These are phyloP conservation scores for Chlamydomonas sp. DNA, from an alignment of 139 green algal genomes.

Conservation along the genomic window DNA sequence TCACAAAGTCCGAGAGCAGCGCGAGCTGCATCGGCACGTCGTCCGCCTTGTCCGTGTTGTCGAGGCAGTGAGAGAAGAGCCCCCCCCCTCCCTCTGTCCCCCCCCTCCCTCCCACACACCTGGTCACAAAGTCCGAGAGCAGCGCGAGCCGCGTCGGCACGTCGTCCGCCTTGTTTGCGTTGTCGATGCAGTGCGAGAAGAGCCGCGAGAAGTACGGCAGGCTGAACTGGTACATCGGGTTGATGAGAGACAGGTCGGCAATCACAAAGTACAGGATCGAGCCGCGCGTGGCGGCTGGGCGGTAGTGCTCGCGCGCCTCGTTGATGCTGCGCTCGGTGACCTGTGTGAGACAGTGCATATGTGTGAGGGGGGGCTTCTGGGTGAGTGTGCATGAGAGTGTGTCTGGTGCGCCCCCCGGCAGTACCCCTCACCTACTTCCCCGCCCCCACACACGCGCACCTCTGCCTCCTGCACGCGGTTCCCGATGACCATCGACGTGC, in stretches of 20 bases:
- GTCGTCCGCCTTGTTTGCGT: slow-evolving; percentile 46
- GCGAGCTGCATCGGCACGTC: slow-evolving; percentile 50
- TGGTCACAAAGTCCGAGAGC: slow-evolving; percentile 57
- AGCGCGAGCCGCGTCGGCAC: slow-evolving; percentile 49
- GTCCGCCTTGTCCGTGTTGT: slow-evolving; percentile 43
- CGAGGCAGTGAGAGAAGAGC: slow-evolving; percentile 74
- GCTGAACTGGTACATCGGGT: slow-evolving; percentile 77
- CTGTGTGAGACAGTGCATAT: no score
- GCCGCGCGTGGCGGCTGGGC: slow-evolving; percentile 52
- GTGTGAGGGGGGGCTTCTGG: no score
- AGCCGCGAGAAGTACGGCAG: slow-evolving; percentile 68
- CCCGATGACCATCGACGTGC: slow-evolving; percentile 66
- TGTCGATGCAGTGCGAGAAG: slow-evolving; percentile 74
- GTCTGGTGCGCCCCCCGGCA: no score
- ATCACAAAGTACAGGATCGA: slow-evolving; percentile 75
- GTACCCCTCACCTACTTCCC: no score
- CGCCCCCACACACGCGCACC: no score
- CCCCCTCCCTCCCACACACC: no score
- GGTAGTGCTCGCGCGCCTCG: slow-evolving; percentile 66
- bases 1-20: slow-evolving; percentile 60
- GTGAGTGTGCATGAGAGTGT: no score
- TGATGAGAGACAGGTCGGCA: slow-evolving; percentile 68
- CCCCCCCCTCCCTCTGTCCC: no score
- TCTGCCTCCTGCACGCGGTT: slow-evolving; percentile 74
- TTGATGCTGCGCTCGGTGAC: slow-evolving; percentile 76